Evolutionary conservation across 2,329 filamentous ascomycete genomes (phyloP).

Genomic region (Monilinia fructicola): DNA sequence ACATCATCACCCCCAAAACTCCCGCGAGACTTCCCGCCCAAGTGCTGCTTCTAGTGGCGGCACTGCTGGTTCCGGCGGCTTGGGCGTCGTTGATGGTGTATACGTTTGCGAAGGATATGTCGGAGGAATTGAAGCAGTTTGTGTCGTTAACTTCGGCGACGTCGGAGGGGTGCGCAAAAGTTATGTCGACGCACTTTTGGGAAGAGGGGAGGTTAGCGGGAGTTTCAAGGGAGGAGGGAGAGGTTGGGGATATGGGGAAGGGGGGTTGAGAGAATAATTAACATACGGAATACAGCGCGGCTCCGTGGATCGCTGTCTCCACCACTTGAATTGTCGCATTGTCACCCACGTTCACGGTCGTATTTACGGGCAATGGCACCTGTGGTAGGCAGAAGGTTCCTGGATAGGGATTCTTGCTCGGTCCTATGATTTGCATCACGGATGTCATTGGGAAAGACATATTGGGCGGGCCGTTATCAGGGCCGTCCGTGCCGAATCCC

Average conservation of each 20-base stretch:
- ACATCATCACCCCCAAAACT: background rate
- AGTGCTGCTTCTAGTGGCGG: background rate
- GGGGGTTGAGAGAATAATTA: background rate
- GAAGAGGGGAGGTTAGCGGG: background rate
- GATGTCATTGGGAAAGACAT: slow-evolving; percentile 82
- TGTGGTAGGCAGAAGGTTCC: slow-evolving; percentile 89
- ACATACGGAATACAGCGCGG: slow-evolving; percentile 59
- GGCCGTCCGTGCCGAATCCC: slow-evolving; percentile 71
- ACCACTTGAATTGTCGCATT: slow-evolving; percentile 88
- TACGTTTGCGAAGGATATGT: slow-evolving; percentile 46
- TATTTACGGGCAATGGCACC: slow-evolving; percentile 74
- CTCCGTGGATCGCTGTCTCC: slow-evolving; percentile 79
- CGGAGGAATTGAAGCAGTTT: slow-evolving; percentile 79
- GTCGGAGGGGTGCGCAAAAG: slow-evolving; percentile 78
- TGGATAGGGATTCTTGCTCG: slow-evolving; percentile 78
- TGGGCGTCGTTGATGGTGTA: slow-evolving; percentile 59
- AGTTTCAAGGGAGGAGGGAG: background rate
- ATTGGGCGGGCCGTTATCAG: slow-evolving; percentile 69
- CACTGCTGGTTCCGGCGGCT: slow-evolving; percentile 19
- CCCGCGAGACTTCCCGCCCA: background rate
- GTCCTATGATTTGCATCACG: slow-evolving; percentile 80
- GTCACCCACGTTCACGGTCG: slow-evolving; percentile 74
- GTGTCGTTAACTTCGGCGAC: slow-evolving; percentile 72
- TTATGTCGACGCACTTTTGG: slow-evolving; percentile 88
- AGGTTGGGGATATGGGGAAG: background rate